Evolutionary conservation across 2,329 filamentous ascomycete species (phyloP), one percentile per base, ranked within the genome.

Genomic region (Neonectria faginata): DNA sequence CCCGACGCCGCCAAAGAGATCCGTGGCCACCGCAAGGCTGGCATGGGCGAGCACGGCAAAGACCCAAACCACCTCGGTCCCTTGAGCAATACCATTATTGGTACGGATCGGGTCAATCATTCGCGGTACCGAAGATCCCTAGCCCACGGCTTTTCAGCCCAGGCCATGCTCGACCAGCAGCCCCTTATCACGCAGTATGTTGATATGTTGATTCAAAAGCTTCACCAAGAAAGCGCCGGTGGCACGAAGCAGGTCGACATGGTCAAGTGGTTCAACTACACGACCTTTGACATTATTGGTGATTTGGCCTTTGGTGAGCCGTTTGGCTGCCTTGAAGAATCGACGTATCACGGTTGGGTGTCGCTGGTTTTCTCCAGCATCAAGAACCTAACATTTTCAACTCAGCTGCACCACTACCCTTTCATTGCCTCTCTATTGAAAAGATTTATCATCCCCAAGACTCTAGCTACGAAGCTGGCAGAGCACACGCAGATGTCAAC

Each of bases 251-350:
- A 57, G 2, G 33, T 75, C 47, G 67, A 78, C 50, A 54, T 77
- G n/a, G 65, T 65, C 0, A 55, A 62, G 14, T 77, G 70, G 75
- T 76, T 71, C 68, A 74, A 72, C 41, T 74, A 57, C 41, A 65
- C 68, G 6, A 75, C 75, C 0, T 78, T 78, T 41, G 76, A 78
- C 42, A 57, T 78, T 5, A 74, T 77, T n/a, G 75, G 74, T 22
- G 70, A 76, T 36, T 65, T 77, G 4, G 63, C 68, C 6, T 76
- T 77, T 59, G 76, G 76, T 16, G 73, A 75, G 51, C 58, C 70
- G 3, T 78, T 77, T 44, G 68, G 68, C 3, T 73, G 74, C n/a
- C 69, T 78, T 2, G 55, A 73, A 12, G 52, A 65, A 1, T 64
- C 63, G 1, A 65, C 64, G 22, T 72, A 70, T 45, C 73, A 76